Base-by-base conservation (phyloP, 768 basidiomycete genomes). In the Kwoniella bestiolae region DNA sequence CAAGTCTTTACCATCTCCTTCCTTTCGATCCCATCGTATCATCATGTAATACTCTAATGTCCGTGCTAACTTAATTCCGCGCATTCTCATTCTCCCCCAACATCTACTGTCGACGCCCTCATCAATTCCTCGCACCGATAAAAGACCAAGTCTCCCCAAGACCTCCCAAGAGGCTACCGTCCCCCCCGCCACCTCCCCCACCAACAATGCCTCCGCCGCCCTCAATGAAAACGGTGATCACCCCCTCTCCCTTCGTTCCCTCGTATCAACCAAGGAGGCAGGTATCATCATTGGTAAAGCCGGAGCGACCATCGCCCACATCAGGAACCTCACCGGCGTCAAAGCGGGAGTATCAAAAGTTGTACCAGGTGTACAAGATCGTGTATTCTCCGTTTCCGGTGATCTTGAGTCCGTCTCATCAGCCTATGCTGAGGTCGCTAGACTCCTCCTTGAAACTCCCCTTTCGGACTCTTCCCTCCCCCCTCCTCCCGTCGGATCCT, bases 321-420 rank as follows among this genome's bases (percentile, higher is more conserved):
- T 99, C 76, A 87, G 96, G 68, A 92, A 95, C 72, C 89, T 91
- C 77, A 95, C 94, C 47, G 93, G 91, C 71, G 94, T 96, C 84
- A 98, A 93, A 83, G 94, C 96, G 68, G 96, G 96, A 80, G 96
- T 99, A 82, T 94, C 90, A 86, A 98, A 96, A 82, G 95, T 97
- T 85, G 93, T 95, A 65, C 88, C 89, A 61, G 96, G 96, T 76
- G 93, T 99, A 66, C 94, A 96, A 67, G 96, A 99, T 83, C 90
- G 96, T 75, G 94, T 98, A 79, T 88, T 99, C 80, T 92, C 91
- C 75, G 90, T 98, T 82, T 89, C 88, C 66, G 96, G 96, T 63
- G 86, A 90, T 49, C 90, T 96, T 74, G 93, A 98, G 75, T 89
- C 88, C 68, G 92, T 99, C 68, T 89, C 94, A 74, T 91, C 93